Base-by-base conservation (phyloP, 257 asterid species). In the Cordia subcordata region DNA sequence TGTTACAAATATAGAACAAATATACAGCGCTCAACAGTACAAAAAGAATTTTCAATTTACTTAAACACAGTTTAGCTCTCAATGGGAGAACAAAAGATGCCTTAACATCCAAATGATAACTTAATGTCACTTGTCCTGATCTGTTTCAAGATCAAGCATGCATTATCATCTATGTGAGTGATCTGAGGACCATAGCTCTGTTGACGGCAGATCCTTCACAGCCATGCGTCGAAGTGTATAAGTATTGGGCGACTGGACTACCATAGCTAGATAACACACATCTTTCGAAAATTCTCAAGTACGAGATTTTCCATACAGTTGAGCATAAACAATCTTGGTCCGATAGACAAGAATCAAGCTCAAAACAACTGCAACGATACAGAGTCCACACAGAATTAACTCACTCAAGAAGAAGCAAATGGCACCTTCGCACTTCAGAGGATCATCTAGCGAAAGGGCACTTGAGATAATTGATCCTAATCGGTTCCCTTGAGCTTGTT, bases 261-360 rank as follows among this genome's bases (percentile, higher is more conserved):
- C 35, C 6, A 6, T 27, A 27, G 35, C 35, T 27, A 27, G 35
- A 27, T 27, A 27, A 27, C n/a, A n/a, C n/a, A n/a, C n/a, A n/a
- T 27, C 35, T 27, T 27, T 42, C 47, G 3, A 42, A 3, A 42
- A 42, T 11, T 42, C 47, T 42, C 44, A 42, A 10, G 47, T 42
- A 61, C 56, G 79, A 23, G 86, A 79, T 69, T 72, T 83, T 53
- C 86, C 94, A 39, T 89, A 86, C 37, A 89, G 78, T 46, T 81
- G 27, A 51, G 82, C 63, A 53, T 89, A 89, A 9, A 89, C 95
- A 20, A 74, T 62, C 82, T 76, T 89, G 6, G 97, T 89, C 50
- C 97, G 87, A 42, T 79, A 62, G 12, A 86, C 95, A 20, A 89
- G 86, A 74, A 84, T 74, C 95, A 82, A 75, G 77, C 94, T 86